A percentile compares a stretch with the other conserved stretches of the same genome.
Evolutionary conservation across 1,284 basidiomycete species (phyloP).

Genomic region (Pseudozyma thailandica): DNA sequence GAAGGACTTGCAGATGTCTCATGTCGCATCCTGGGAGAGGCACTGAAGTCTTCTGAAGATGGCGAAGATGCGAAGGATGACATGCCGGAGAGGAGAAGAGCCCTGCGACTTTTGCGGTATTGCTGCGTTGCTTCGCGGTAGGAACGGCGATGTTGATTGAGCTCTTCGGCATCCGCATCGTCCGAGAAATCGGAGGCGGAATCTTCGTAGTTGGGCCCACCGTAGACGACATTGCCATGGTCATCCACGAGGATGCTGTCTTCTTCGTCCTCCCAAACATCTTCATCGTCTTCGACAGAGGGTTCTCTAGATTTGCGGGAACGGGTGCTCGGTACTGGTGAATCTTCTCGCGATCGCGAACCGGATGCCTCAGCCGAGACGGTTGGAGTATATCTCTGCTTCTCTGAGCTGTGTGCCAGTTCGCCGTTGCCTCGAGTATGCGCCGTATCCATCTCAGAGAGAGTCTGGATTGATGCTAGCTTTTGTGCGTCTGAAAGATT

Average conservation of each 20-base stretch:
- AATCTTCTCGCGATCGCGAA: constrained; percentile 15
- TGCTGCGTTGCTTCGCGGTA: constrained; percentile 47
- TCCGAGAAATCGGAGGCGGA: constrained; percentile 34
- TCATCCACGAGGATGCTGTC: constrained; percentile 28
- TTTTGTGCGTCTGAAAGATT: background rate
- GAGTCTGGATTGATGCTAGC: background rate
- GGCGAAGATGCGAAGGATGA: constrained; percentile 41
- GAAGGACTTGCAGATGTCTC: constrained; percentile 23
- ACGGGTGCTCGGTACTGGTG: constrained; percentile 3
- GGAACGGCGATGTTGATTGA: constrained; percentile 25
- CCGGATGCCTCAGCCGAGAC: background rate
- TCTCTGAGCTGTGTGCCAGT: background rate
- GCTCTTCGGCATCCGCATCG: constrained; percentile 22
- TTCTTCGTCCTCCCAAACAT: constrained; percentile 49
- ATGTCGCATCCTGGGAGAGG: constrained; percentile 15
- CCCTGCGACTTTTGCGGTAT: constrained; percentile 46
- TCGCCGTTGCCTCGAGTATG: no score
- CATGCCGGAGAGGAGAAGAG: constrained; percentile 43
- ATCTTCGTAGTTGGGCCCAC: constrained; percentile 28
- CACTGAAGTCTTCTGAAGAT: constrained; percentile 25
- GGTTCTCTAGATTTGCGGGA: constrained; percentile 1
- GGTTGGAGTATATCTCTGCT: background rate
- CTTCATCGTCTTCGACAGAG: constrained; percentile 37
- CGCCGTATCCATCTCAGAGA: background rate
- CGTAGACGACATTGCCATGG: constrained; percentile 34